phyloP scores from a whole-genome alignment of 2,329 filamentous ascomycete species.

The Cladophialophora chaetospira region DNA sequence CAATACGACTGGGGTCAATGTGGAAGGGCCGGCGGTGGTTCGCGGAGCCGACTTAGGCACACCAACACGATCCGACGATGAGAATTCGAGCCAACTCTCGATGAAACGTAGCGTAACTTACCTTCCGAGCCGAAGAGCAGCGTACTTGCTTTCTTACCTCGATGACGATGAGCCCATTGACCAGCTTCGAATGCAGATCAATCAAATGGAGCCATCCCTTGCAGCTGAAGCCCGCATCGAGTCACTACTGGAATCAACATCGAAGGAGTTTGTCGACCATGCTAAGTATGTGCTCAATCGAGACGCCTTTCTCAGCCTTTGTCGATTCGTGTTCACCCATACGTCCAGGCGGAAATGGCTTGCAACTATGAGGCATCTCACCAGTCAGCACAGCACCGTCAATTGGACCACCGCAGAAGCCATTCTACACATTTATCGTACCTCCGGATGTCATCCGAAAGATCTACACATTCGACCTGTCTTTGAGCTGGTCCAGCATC shows the following conservation, averaged over 20 bases:
- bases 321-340: slow-evolving; percentile 2
- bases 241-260: not conserved
- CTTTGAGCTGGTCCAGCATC: slow-evolving; percentile 20
- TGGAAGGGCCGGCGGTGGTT: not conserved
- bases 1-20: not conserved
- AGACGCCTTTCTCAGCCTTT: not conserved
- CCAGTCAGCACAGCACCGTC: not conserved
- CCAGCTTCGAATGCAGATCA: slow-evolving; percentile 3
- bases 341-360: not conserved
- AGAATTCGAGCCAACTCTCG: not conserved
- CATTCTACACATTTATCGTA: slow-evolving; percentile 2
- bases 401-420: slow-evolving; percentile 16
- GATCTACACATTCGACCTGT: slow-evolving; percentile 13
- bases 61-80: not conserved
- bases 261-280: slow-evolving; percentile 6
- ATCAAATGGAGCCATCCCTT: not conserved
- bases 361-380: slow-evolving; percentile 13
- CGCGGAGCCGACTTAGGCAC: not conserved
- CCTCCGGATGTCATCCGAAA: not conserved
- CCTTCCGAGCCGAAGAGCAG: not conserved
- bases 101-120: not conserved
- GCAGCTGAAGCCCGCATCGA: not conserved
- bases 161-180: slow-evolving; percentile 7
- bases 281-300: not conserved
- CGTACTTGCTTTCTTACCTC: not conserved